Evolutionary conservation across 1,284 basidiomycete species (phyloP).

Genomic region (Cryptococcus sp.): DNA sequence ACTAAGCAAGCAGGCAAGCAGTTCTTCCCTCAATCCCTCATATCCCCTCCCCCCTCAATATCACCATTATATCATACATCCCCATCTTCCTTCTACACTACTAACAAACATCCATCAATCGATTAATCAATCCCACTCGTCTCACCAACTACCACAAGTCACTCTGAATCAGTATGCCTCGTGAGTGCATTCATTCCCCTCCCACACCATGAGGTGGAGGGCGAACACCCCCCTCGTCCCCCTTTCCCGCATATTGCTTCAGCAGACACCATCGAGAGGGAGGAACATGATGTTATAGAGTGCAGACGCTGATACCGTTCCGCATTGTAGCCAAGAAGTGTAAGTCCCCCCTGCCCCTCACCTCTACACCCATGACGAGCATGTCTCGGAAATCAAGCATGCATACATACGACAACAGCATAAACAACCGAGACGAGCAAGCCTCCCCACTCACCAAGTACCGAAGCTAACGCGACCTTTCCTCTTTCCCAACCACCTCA

Average conservation of each 20-base stretch:
- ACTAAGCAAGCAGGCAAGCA: no score
- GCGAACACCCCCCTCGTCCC: conserved; percentile 11
- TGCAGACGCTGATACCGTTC: not conserved
- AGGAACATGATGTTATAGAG: not conserved
- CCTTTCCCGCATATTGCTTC: not conserved
- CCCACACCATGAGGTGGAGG: conserved; percentile 10
- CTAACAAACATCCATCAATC: conserved; percentile 12
- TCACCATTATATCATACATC: conserved; percentile 9
- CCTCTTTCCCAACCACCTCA: conserved; percentile 3
- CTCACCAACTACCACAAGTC: conserved; percentile 15
- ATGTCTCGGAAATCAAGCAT: not conserved
- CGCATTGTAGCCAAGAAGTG: conserved; percentile 38
- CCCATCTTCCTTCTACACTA: conserved; percentile 4
- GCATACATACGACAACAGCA: not conserved
- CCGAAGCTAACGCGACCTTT: conserved; percentile 12
- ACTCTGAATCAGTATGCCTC: conserved; percentile 37
- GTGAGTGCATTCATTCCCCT: conserved; percentile 35
- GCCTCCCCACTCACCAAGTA: not conserved
- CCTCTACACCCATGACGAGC: no score
- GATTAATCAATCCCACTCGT: conserved; percentile 5
- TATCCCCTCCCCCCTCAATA: conserved; percentile 11
- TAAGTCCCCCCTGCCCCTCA: conserved; percentile 19
- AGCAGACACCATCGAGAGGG: not conserved
- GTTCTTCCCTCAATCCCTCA: no score
- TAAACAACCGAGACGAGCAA: conserved; percentile 2